These are phyloP conservation scores for Fusarium stilboides DNA, from an alignment of 2,329 filamentous ascomycete genomes.

Conservation along the genomic window DNA sequence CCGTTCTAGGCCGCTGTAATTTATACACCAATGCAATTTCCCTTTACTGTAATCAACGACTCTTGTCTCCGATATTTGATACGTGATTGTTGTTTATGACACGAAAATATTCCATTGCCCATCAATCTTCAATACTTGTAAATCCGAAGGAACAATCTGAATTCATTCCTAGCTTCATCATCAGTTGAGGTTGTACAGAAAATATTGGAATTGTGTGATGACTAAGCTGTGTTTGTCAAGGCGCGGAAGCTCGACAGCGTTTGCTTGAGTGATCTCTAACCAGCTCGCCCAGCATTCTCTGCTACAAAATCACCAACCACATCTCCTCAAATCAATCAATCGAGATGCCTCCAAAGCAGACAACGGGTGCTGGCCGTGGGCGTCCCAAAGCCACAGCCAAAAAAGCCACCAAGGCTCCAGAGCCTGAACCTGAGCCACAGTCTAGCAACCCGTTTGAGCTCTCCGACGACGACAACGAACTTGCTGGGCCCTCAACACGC, in stretches of 20 bases:
- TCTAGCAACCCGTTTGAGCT: constrained; percentile 57
- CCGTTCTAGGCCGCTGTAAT: constrained; percentile 73
- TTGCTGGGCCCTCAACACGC: constrained; percentile 32
- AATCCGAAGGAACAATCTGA: too few relatives aligned
- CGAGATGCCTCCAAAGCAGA: constrained; percentile 62
- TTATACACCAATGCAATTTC: constrained; percentile 74
- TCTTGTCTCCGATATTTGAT: not conserved
- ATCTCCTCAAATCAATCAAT: not conserved
- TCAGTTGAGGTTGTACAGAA: not conserved
- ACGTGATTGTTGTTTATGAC: not conserved
- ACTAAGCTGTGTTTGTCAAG: constrained; percentile 29
- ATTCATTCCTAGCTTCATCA: not conserved
- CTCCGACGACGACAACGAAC: constrained; percentile 51
- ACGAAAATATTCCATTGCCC: too few relatives aligned
- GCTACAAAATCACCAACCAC: not conserved
- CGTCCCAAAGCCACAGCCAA: constrained; percentile 52
- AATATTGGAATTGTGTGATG: constrained; percentile 3
- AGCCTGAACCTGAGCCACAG: constrained; percentile 46
- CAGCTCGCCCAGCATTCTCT: not conserved
- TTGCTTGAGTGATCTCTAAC: not conserved
- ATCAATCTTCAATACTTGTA: too few relatives aligned
- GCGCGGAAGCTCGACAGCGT: not conserved
- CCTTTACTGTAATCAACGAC: constrained; percentile 53
- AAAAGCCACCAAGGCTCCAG: constrained; percentile 42
- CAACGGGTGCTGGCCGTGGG: constrained; percentile 56